phyloP scores from a whole-genome alignment of 805 yeast species.

The Saccharomycopsis sp. region DNA sequence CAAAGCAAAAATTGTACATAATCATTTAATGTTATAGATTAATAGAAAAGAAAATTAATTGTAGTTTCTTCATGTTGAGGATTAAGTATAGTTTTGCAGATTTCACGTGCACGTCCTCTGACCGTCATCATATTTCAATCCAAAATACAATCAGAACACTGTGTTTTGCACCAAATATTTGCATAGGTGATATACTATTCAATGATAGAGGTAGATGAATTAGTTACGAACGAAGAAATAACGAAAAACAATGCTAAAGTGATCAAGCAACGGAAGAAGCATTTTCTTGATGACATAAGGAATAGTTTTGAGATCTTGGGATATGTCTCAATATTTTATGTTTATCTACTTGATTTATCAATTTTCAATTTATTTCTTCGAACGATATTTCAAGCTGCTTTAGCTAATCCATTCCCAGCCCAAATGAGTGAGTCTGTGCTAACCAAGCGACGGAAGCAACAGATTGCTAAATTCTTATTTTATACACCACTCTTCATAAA shows the following conservation, averaged over 20 bases:
- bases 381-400: constrained; percentile 32
- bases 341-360: constrained; percentile 37
- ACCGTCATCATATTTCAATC: too few relatives aligned
- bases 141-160: too few relatives aligned
- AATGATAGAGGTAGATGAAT: too few relatives aligned
- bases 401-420: constrained; percentile 37
- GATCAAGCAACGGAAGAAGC: constrained; percentile 37
- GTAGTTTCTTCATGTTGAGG: too few relatives aligned
- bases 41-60: too few relatives aligned
- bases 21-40: too few relatives aligned
- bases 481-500: constrained; percentile 25
- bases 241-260: constrained; percentile 34
- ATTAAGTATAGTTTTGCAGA: too few relatives aligned
- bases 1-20: neutral
- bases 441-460: constrained; percentile 23
- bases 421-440: constrained; percentile 23
- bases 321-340: constrained; percentile 31
- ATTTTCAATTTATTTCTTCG: constrained; percentile 26
- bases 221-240: constrained; percentile 29
- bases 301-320: constrained; percentile 32
- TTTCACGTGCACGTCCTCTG: too few relatives aligned
- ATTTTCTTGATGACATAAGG: constrained; percentile 33
- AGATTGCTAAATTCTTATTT: constrained; percentile 29
- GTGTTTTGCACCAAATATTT: too few relatives aligned
- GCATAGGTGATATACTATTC: neutral